Evolutionary conservation across 306 rosid genomes (phyloP).

Genomic region (Trichosanthes cucumerina): DNA sequence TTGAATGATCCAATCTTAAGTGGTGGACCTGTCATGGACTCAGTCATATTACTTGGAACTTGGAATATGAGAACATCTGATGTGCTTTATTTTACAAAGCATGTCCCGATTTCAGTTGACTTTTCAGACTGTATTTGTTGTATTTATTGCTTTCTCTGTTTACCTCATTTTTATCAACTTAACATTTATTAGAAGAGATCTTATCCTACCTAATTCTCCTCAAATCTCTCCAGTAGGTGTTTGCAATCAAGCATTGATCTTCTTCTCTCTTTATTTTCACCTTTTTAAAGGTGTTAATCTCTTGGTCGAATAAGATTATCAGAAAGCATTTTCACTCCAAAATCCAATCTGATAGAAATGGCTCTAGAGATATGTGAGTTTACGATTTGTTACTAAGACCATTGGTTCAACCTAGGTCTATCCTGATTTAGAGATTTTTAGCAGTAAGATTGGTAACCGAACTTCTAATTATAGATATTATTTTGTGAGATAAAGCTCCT

Average conservation of each 20-base stretch:
- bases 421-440: not conserved
- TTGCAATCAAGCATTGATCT: no score
- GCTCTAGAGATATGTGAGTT: not conserved
- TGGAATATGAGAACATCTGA: not conserved
- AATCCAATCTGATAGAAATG: not conserved
- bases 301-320: no score
- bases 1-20: not conserved
- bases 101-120: not conserved
- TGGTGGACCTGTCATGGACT: not conserved
- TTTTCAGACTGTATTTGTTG: no score
- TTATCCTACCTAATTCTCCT: no score
- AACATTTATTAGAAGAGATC: no score
- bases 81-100: not conserved
- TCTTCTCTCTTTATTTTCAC: no score
- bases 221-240: no score
- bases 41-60: not conserved
- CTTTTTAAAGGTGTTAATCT: no score
- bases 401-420: not conserved
- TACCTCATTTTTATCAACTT: no score
- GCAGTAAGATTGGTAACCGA: not conserved
- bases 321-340: no score
- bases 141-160: no score
- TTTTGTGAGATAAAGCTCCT: not conserved
- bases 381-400: not conserved
- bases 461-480: not conserved